Conservation (phyloP, 1,284 basidiomycete genomes). For the Ustilago trichophora region DNA sequence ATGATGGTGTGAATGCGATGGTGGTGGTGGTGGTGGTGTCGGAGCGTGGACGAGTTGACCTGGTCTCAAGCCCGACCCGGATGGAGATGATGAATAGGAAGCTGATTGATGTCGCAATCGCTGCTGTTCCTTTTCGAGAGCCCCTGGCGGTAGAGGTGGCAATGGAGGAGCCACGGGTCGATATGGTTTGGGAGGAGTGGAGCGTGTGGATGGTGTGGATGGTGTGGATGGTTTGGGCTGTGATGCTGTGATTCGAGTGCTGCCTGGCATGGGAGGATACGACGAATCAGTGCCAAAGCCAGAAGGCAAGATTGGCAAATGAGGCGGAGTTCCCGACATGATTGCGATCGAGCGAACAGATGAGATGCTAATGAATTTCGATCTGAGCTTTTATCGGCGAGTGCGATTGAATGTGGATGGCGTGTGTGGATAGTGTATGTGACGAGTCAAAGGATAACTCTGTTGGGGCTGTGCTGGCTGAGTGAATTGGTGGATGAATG, state of each 20-base stretch:
- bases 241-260: conserved; percentile 31
- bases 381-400: neutral
- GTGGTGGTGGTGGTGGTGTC: conserved; percentile 20
- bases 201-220: neutral
- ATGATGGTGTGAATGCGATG: conserved; percentile 4
- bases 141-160: conserved; percentile 46
- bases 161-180: conserved; percentile 42
- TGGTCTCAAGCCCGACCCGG: conserved; percentile 19
- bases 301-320: conserved; percentile 49
- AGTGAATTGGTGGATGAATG: too few relatives aligned
- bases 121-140: conserved; percentile 42
- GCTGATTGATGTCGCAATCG: conserved; percentile 23
- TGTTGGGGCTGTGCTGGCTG: too few relatives aligned
- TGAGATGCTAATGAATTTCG: neutral
- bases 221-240: conserved; percentile 23
- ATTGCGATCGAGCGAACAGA: neutral
- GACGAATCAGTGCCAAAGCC: conserved; percentile 59
- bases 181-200: conserved; percentile 8
- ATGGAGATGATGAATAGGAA: conserved; percentile 20
- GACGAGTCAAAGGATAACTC: too few relatives aligned
- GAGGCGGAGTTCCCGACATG: conserved; percentile 36
- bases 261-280: conserved; percentile 57
- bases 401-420: too few relatives aligned
- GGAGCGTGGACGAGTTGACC: conserved; percentile 43
- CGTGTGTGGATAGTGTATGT: too few relatives aligned